Evolutionary conservation across 768 basidiomycete species (phyloP).

Genomic region (Cyclocybe aegerita): DNA sequence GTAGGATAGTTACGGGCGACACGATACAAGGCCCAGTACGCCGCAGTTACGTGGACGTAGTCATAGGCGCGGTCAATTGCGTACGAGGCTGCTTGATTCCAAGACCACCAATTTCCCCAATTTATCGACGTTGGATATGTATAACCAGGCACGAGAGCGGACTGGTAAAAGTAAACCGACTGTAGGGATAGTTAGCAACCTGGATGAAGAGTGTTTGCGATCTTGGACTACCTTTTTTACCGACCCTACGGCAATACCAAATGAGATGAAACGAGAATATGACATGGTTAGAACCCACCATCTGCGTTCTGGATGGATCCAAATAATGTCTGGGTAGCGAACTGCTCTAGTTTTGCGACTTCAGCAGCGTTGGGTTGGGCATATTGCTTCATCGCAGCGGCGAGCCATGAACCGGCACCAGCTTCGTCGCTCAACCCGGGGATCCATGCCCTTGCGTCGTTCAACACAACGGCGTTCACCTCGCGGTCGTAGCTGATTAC

Average conservation of each 20-base stretch:
- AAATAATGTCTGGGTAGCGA: conserved; percentile 44
- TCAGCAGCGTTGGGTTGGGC: conserved; percentile 54
- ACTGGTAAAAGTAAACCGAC: conserved; percentile 55
- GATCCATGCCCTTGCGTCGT: conserved; percentile 59
- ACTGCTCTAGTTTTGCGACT: conserved; percentile 50
- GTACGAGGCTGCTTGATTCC: conserved; percentile 48
- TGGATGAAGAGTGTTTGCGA: not conserved
- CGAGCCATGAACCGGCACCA: conserved; percentile 59
- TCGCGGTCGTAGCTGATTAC: conserved; percentile 55
- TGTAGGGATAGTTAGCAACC: conserved; percentile 13
- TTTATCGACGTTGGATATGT: conserved; percentile 44
- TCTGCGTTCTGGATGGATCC: conserved; percentile 52
- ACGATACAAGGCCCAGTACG: conserved; percentile 58
- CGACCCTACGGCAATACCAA: conserved; percentile 30
- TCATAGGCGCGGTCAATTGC: conserved; percentile 54
- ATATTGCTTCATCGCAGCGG: conserved; percentile 56
- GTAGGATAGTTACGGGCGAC: conserved; percentile 57
- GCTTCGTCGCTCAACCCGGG: conserved; percentile 60
- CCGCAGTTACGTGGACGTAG: conserved; percentile 46
- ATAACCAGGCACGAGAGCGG: conserved; percentile 42
- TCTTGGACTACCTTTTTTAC: conserved; percentile 44
- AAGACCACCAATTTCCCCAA: conserved; percentile 60
- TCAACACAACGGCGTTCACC: conserved; percentile 46
- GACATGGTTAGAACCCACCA: conserved; percentile 24
- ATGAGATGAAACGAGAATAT: not conserved